Base-by-base conservation (phyloP, 768 basidiomycete genomes). In the Tulasnella calospora region DNA sequence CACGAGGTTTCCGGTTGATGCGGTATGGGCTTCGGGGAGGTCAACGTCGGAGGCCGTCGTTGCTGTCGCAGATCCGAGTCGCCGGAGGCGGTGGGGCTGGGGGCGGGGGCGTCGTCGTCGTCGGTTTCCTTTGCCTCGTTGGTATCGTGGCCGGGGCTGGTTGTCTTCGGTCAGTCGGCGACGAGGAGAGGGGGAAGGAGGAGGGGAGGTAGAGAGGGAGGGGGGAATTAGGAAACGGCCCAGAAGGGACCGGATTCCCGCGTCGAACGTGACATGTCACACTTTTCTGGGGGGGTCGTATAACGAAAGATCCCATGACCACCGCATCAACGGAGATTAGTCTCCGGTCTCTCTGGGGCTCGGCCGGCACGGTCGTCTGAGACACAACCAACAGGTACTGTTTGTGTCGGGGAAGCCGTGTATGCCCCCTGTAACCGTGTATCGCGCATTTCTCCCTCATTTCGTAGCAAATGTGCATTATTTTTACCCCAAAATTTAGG, bases 201-300 rank as follows among this genome's bases (percentile, higher is more conserved):
- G 17, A 8, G 21, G 36, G 17, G 44, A 44, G 36, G 35, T 35
- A 17, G 71, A 10, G 71, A 44, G 44, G 33, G 5, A 9, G 38
- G 5, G 38, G 38, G 9, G 38, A 38, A 38, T 38, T 38, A 3
- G 38, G 38, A 38, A 38, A 9, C 38, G 70, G 21, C 40, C 40
- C 13, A 15, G 35, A 21, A 33, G 36, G 23, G n/a, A 9, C 8
- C 44, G 44, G 12, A 36, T 36, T 38, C 19, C 36, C n/a, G 44
- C 36, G 36, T 44, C 44, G 71, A 72, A 44, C 36, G 71, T 44
- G 71, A 72, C 36, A 44, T 72, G n/a, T 36, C 71, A n/a, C 71
- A 23, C 23, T 23, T 36, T 27, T 44, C 36, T 72, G 7, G 7
- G 36, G 36, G 19, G 71, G 36, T 44, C 44, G 44, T 19, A 38